Evolutionary conservation across 768 basidiomycete species (phyloP), one percentile per base, ranked within the genome.

Genomic region (Termitomyces sp.): DNA sequence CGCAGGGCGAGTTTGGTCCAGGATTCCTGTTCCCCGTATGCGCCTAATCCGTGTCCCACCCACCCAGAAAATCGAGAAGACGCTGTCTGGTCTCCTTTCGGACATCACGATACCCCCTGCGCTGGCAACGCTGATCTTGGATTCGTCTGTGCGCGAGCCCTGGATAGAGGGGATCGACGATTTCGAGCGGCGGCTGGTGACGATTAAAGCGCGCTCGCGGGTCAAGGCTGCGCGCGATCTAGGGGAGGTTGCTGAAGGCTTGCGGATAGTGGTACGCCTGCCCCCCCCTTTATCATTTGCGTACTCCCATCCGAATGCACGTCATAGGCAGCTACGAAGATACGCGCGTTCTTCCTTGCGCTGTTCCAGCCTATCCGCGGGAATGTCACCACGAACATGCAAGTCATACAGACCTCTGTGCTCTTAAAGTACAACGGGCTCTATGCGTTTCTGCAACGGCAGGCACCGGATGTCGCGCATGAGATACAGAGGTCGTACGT

Each of bases 401-500:
- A 94, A 65, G 85, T 97, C 53, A 77, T 98, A 2, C 97, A 99
- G 69, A 89, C 91, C 0, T 87, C 90, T 1, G 79, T 94, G 3
- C 79, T 98, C 38, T 71, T 94, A 61, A 94, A 94, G 68, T 94
- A 93, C 67, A 80, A 79, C 48, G 76, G 89, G 8, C 77, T 98
- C 57, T 98, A 86, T 65, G 80, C 81, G 1, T 99, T 98, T 68
- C 77, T 99, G 38, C 85, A 88, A 61, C 85, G 92, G 2, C 90
- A 94, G 60, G 90, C 90, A 5, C 79, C 87, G 9, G 78, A 78
- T 35, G 89, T 94, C 32, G 94, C 97, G 3, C 80, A 80, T 47
- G 95, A 98, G 70, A 75, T 99, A 24, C 93, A 94, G 68, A 79
- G 92, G 52, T 87, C 91, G 3, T 99, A 99, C 69, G 74, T 89